Base-by-base conservation (phyloP, 495 filamentous ascomycete genomes). In the Penicillium goetzii region DNA sequence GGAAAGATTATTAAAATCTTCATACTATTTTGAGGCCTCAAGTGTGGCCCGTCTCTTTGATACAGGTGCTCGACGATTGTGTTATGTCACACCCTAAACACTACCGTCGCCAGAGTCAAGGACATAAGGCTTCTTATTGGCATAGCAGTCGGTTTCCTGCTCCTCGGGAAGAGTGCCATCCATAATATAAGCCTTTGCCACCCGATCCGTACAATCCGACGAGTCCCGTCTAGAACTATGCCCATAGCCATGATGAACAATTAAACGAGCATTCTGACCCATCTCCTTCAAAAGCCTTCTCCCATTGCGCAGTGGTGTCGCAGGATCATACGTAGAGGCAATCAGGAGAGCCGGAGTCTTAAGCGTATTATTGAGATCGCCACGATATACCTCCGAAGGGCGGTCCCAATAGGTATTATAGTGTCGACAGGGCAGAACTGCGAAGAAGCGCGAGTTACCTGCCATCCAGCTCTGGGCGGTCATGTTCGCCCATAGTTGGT, bases 331-430 rank as follows among this genome's bases (percentile, higher is more conserved):
- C 15, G 66, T 12, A 0, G 59, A 59, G 15, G 66, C 59, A 26
- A 68, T 62, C 25, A 68, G 56, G 0, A 68, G 45, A 17, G 23
- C 30, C 11, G 62, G 66, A 0, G 59, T 68, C 33, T 58, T 68
- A 33, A 68, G 59, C 28, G 66, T 68, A 34, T 65, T 28, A n/a
- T 68, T 65, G 0, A 68, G 59, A 55, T 65, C 66, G 1, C 66
- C 66, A 12, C 62, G 62, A 38, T 68, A 68, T 49, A 65, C 66
- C 43, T 68, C 66, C 3, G 66, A 45, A 23, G 66, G 56, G 2
- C 8, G n/a, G 15, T n/a, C 28, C 66, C 66, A 68, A 23, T 68
- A 68, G 8, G 38, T 62, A 3, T 51, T 54, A 25, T 60, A 68
- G 51, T 68, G 17, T 38, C 62, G 62, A 56, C 62, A 68, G 30